Evolutionary conservation across 306 rosid genomes (phyloP), one percentile per base, ranked within the genome.

Genomic region (Cajanus cajan): DNA sequence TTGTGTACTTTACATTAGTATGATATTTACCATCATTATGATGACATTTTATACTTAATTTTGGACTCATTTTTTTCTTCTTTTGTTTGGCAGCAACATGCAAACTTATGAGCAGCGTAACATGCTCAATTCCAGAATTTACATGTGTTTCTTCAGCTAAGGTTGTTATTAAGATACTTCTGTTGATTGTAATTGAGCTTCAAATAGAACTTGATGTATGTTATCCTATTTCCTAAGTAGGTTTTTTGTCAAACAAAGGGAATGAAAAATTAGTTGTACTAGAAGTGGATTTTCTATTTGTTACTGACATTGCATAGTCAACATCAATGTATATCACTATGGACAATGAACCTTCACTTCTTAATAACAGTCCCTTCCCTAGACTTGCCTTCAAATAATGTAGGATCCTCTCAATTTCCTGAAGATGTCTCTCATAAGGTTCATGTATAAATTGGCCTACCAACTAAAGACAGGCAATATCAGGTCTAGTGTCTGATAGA

Each of bases 141-240:
- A 94, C 98, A 21, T 94, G 97, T 65, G 91, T 94, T 79, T 90
- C 98, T 41, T 88, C 98, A 70, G 95, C 98, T 48, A 94, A 92
- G 97, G 98, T 91, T 83, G 84, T 84, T 86, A 82, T 57, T 73
- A 52, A 70, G 22, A 79, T 71, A 45, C 78, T 73, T 88, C 59
- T 25, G 11, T 39, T 16, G 77, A 61, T 55, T 73, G 75, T 77
- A 65, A 70, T 40, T 73, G 65, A 19, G 47, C 44, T 73, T 40
- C 12, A 15, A 41, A 25, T 25, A 63, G 44, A 59, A 73, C 24
- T 71, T 55, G 31, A 75, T 80, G 48, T 54, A 31, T 81, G 24
- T 14, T 59, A 59, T 59, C 66, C 19, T 59, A 19, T 67, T 45
- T 71, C 44, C 15, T 43, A 54, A n/a, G 47, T 9, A 47, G 55